These are phyloP conservation scores for Piloderma croceum DNA, from an alignment of 768 basidiomycete species.

Conservation along the genomic window DNA sequence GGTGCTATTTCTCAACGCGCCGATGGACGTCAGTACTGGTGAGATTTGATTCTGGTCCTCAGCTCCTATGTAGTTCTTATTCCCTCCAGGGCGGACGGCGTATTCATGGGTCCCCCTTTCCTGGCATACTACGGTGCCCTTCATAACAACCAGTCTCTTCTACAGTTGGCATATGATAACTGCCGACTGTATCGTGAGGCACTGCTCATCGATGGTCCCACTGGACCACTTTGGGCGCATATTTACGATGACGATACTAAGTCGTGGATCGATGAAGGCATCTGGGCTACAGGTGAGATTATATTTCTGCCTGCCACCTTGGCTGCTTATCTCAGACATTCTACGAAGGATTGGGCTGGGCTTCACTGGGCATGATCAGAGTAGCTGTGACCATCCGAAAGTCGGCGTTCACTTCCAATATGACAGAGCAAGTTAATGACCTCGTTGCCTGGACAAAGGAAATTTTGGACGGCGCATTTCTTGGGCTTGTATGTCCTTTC, in stretches of 20 bases:
- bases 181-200: constrained; percentile 33
- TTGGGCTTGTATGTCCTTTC: not conserved
- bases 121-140: constrained; percentile 35
- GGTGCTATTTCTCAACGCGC: constrained; percentile 55
- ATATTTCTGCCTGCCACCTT: not conserved
- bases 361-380: constrained; percentile 35
- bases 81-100: constrained; percentile 25
- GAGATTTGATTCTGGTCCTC: constrained; percentile 5
- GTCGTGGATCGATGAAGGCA: constrained; percentile 15
- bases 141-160: constrained; percentile 28
- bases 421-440: constrained; percentile 25
- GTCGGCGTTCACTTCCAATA: constrained; percentile 19
- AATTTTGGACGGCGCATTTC: constrained; percentile 24
- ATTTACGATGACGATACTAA: constrained; percentile 15
- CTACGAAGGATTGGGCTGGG: constrained; percentile 35
- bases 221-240: constrained; percentile 32
- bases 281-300: constrained; percentile 32
- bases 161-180: constrained; percentile 35
- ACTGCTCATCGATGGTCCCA: constrained; percentile 21
- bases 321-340: not conserved
- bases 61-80: not conserved
- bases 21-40: constrained; percentile 48
- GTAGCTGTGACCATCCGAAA: constrained; percentile 33
- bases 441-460: constrained; percentile 31
- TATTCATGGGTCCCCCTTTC: constrained; percentile 39